phyloP scores from a whole-genome alignment of 2,329 filamentous ascomycete species.

The Aspergillus unguis region DNA sequence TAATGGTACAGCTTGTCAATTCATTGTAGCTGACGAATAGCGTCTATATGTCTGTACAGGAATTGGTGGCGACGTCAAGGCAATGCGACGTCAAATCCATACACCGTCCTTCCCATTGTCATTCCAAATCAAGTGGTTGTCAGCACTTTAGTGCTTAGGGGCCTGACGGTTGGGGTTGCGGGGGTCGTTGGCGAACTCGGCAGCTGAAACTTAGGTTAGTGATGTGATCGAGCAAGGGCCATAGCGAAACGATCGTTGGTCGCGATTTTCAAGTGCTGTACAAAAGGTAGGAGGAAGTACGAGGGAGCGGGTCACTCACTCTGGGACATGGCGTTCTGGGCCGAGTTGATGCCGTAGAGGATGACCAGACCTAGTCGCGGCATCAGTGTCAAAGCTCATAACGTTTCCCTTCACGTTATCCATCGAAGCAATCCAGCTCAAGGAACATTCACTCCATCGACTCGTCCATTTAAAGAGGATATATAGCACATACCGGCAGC shows the following conservation, averaged over 20 bases:
- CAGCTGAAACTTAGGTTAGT: slow-evolving; percentile 55
- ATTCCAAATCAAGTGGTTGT: slow-evolving; percentile 19
- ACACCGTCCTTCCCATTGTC: slow-evolving; percentile 16
- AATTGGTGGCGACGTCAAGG: slow-evolving; percentile 29
- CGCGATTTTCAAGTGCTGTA: background rate
- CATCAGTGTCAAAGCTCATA: slow-evolving; percentile 25
- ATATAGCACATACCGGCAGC: slow-evolving; percentile 70
- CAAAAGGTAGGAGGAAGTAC: background rate
- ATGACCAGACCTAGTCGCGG: slow-evolving; percentile 68
- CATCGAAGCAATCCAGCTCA: background rate
- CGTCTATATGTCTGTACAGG: slow-evolving; percentile 42
- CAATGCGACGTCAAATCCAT: slow-evolving; percentile 21
- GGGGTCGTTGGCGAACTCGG: slow-evolving; percentile 96
- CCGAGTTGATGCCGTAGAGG: slow-evolving; percentile 85
- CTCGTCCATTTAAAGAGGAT: background rate
- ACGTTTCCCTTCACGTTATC: background rate
- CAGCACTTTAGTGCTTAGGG: slow-evolving; percentile 34
- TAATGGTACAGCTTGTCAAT: slow-evolving; percentile 41
- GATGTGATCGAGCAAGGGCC: background rate
- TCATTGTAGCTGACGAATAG: slow-evolving; percentile 32
- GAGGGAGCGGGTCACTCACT: slow-evolving; percentile 56
- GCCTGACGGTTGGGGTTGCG: slow-evolving; percentile 60
- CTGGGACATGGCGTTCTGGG: slow-evolving; percentile 71
- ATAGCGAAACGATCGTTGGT: background rate
- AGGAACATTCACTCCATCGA: background rate